Base-by-base conservation (phyloP, 768 basidiomycete species). In the Termitomyces heimii region DNA sequence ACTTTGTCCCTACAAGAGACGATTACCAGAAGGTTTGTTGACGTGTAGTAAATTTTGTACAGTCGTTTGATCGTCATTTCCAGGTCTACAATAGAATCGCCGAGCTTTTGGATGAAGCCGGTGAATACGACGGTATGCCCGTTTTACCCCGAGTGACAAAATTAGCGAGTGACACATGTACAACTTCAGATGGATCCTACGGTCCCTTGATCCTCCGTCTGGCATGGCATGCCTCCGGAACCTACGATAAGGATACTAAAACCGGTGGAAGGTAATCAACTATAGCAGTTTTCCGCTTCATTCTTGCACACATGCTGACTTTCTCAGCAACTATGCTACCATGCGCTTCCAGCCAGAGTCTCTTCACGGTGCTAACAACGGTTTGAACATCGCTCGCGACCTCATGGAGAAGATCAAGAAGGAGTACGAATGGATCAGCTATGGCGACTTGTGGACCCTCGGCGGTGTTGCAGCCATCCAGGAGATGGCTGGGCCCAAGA, bases 341-440 rank as follows among this genome's bases (percentile, higher is more conserved):
- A 99, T 99, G 96, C 89, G 96, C 55, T 99, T 98, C 73, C 82
- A 85, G 54, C 91, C 96, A 40, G 96, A 98, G 70, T 68, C 94
- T 12, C 68, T 79, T 29, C 94, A 98, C 67, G 83, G 77, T 35
- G 94, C 92, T 50, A 96, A 96, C 72, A 83, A 83, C 28, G 94
- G 94, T 28, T 78, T 96, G 54, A 72, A 88, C 59, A 68, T 93
- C 54, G 95, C 93, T 40, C 90, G 96, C 56, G 78, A 71, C 5
- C 70, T 91, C 57, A 86, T 98, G 83, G 91, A 97, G 67, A 81
- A 88, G 56, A 71, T 98, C 68, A 95, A 98, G 77, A 66, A 84
- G 53, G 83, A 96, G 65, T 92, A 89, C 77, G 81, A 85, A 0
- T 95, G 94, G 93, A 97, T 98, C 63, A 89, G 83, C 57, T 98